Evolutionary conservation across 768 basidiomycete genomes (phyloP).

Genomic region (Russula compacta): DNA sequence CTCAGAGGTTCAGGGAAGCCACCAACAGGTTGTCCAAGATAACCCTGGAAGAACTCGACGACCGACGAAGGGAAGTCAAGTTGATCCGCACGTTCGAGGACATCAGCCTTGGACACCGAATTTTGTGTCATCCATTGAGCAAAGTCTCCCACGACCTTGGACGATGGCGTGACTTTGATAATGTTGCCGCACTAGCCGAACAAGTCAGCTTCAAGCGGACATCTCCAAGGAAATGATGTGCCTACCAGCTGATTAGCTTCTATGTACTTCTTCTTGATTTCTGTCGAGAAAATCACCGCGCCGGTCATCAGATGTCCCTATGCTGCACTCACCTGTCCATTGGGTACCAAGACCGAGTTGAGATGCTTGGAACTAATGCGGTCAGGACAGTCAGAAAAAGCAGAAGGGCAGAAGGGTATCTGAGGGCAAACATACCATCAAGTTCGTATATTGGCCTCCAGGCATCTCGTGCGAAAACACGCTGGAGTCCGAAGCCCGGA

Average conservation of each 20-base stretch:
- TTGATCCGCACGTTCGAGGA: slow-evolving; percentile 74
- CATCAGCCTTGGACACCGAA: slow-evolving; percentile 77
- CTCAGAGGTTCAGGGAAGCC: slow-evolving; percentile 98
- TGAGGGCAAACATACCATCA: slow-evolving; percentile 58
- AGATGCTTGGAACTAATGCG: slow-evolving; percentile 85
- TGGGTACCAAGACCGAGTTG: slow-evolving; percentile 96
- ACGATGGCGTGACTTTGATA: slow-evolving; percentile 98
- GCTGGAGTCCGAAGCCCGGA: slow-evolving; percentile 92
- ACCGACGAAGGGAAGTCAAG: slow-evolving; percentile 98
- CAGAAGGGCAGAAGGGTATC: slow-evolving; percentile 16
- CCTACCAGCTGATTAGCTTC: slow-evolving; percentile 90
- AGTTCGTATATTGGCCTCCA: slow-evolving; percentile 90
- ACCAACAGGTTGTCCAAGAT: slow-evolving; percentile 94
- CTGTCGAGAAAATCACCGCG: slow-evolving; percentile 30
- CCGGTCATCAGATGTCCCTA: not conserved
- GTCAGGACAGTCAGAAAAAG: slow-evolving; percentile 17
- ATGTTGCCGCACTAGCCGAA: slow-evolving; percentile 79
- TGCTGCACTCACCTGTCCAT: slow-evolving; percentile 62
- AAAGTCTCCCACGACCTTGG: slow-evolving; percentile 98
- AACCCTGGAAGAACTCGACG: slow-evolving; percentile 98
- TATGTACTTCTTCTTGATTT: slow-evolving; percentile 97
- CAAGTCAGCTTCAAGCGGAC: not conserved
- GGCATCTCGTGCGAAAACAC: slow-evolving; percentile 99
- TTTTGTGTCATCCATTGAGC: slow-evolving; percentile 99
- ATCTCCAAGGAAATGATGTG: slow-evolving; percentile 17